phyloP scores from a whole-genome alignment of 768 basidiomycete species.

The Kwoniella mangroviensis region DNA sequence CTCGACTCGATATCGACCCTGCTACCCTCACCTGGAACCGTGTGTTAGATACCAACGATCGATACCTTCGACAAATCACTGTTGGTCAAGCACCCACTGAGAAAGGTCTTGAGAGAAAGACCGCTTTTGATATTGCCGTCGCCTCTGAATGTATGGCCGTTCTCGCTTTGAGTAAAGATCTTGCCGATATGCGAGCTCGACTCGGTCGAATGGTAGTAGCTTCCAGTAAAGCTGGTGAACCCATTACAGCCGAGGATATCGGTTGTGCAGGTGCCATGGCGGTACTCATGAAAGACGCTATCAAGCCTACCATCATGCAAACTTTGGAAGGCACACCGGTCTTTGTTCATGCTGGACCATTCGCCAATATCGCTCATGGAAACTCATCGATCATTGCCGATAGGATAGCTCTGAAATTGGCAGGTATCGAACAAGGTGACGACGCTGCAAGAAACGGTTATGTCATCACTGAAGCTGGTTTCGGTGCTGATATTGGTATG shows the following conservation, averaged over 20 bases:
- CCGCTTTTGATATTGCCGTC: constrained; percentile 96
- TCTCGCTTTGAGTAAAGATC: constrained; percentile 81
- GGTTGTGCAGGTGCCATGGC: constrained; percentile 94
- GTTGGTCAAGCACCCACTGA: constrained; percentile 90
- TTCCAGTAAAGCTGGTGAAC: constrained; percentile 84
- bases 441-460: constrained; percentile 80
- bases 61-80: constrained; percentile 91
- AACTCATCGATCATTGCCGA: constrained; percentile 99
- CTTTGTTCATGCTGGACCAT: constrained; percentile 97
- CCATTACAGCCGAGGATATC: constrained; percentile 94
- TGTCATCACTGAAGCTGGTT: constrained; percentile 96
- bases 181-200: constrained; percentile 79
- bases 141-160: constrained; percentile 99
- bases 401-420: constrained; percentile 92
- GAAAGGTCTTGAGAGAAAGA: constrained; percentile 81
- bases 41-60: constrained; percentile 94
- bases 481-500: constrained; percentile 92
- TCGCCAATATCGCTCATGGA: constrained; percentile 96
- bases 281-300: constrained; percentile 96
- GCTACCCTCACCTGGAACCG: constrained; percentile 95
- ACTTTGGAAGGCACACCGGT: constrained; percentile 97
- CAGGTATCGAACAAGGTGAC: constrained; percentile 91
- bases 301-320: constrained; percentile 99
- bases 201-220: constrained; percentile 97
- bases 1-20: constrained; percentile 86